Base-by-base conservation (phyloP, 2,329 filamentous ascomycete species). In the Coniosporium tulheliwenetii region DNA sequence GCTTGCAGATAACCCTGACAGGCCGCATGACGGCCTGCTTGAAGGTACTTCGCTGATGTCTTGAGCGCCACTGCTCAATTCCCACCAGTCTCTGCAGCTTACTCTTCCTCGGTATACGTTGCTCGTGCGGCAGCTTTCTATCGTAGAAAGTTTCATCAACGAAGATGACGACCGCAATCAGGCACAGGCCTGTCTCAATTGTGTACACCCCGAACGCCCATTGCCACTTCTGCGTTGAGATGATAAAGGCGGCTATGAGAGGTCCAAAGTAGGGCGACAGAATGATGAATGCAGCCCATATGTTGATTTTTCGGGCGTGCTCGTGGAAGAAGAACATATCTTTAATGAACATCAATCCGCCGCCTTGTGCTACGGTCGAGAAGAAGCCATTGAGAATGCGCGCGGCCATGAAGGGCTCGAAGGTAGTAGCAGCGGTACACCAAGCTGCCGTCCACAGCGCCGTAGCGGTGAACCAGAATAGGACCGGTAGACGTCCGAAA, bases 291-390 rank as follows among this genome's bases (percentile, higher is more conserved):
- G 52, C 43, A 4, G 47, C 54, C 66, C 58, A 60, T 34, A 60
- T 50, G 39, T 60, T 60, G 49, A 63, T 62, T 36, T 53, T 51
- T 8, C 52, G 43, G 3, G 59, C 52, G 31, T 69, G 59, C 45
- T 75, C 65, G 47, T 77, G 73, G 53, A 75, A 73, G 58, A 73
- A 76, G 58, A 73, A 77, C 43, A 74, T 62, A 51, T 77, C 73
- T 41, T 73, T 67, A 50, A 66, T 61, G 48, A 59, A 64, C 57
- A 63, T 63, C 30, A 66, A 52, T 2, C 61, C 63, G 33, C 58
- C 58, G 45, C 54, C 59, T 47, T 66, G 62, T 0, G 58, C 53
- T 2, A 62, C 60, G 4, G 56, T 64, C 8, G 54, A 59, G 49
- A 65, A 64, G 51, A 66, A 62, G 7, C 63, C 65, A 39, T 66